phyloP scores from a whole-genome alignment of 2,329 filamentous ascomycete genomes.

The Scorias spongiosa region DNA sequence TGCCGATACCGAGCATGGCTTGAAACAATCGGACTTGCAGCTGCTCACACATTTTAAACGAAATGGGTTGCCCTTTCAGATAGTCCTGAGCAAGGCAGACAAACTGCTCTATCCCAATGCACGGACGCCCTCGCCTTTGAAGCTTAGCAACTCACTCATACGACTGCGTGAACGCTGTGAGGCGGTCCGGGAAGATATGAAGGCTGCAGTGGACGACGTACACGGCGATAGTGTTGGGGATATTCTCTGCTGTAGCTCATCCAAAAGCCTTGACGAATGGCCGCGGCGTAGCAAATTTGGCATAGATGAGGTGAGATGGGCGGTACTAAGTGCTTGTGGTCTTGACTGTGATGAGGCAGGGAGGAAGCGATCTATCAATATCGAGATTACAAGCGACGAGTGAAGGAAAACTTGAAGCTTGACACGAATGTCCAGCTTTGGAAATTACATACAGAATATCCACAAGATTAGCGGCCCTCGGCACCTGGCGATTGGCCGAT shows the following conservation, averaged over 20 bases:
- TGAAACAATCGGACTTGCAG: constrained; percentile 44
- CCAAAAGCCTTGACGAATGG: constrained; percentile 31
- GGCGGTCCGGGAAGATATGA: constrained; percentile 24
- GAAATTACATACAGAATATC: not conserved
- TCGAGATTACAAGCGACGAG: not conserved
- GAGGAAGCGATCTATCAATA: constrained; percentile 18
- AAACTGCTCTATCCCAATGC: constrained; percentile 29
- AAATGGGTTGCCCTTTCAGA: constrained; percentile 45
- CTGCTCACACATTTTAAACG: constrained; percentile 41
- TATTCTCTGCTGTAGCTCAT: constrained; percentile 43
- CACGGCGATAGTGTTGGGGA: constrained; percentile 38
- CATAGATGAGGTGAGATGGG: constrained; percentile 47
- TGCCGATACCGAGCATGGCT: constrained; percentile 46
- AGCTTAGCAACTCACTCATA: constrained; percentile 14
- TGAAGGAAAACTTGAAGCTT: not conserved
- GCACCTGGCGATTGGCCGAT: not conserved
- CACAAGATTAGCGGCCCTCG: not conserved
- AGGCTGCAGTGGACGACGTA: constrained; percentile 23
- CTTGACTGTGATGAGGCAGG: constrained; percentile 28
- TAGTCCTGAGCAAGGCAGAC: constrained; percentile 54
- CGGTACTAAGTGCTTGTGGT: constrained; percentile 46
- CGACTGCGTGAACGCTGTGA: constrained; percentile 26
- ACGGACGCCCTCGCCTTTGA: constrained; percentile 12
- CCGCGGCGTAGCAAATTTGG: constrained; percentile 41
- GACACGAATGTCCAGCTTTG: not conserved